phyloP scores from a whole-genome alignment of 2,329 filamentous ascomycete species.

The Phaeosphaeria sp. region DNA sequence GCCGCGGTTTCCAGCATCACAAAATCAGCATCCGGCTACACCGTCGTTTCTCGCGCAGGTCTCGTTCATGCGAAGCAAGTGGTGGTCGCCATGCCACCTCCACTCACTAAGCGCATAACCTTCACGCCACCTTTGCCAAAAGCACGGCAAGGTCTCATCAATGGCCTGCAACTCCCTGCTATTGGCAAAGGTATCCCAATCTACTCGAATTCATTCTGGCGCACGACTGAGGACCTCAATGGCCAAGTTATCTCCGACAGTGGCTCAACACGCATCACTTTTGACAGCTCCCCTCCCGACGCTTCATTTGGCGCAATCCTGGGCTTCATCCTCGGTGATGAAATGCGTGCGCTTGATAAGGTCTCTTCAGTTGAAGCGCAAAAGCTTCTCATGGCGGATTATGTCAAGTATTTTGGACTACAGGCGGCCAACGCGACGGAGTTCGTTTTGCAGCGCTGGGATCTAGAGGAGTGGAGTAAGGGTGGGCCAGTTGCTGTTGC shows the following conservation, averaged over 20 bases:
- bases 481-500: slow-evolving; percentile 26
- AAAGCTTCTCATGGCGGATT: slow-evolving; percentile 14
- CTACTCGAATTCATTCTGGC: slow-evolving; percentile 58
- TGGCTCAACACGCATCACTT: slow-evolving; percentile 18
- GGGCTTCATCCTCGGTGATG: slow-evolving; percentile 30
- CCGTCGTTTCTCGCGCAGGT: slow-evolving; percentile 18
- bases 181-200: slow-evolving; percentile 61
- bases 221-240: slow-evolving; percentile 42
- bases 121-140: slow-evolving; percentile 58
- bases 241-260: slow-evolving; percentile 43
- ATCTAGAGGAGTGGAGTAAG: slow-evolving; percentile 25
- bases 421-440: slow-evolving; percentile 17
- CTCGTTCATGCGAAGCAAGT: slow-evolving; percentile 52
- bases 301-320: slow-evolving; percentile 26
- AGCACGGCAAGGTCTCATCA: slow-evolving; percentile 47
- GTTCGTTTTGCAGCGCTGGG: slow-evolving; percentile 30
- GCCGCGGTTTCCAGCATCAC: slow-evolving; percentile 20
- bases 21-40: slow-evolving; percentile 16
- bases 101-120: slow-evolving; percentile 53
- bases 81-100: slow-evolving; percentile 58
- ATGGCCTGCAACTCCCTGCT: slow-evolving; percentile 52
- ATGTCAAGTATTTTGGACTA: slow-evolving; percentile 20
- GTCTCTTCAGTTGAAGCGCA: slow-evolving; percentile 3
- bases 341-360: slow-evolving; percentile 22
- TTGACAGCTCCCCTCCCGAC: slow-evolving; percentile 25